Conservation (phyloP, 345 rosid genomes). For the Nasturtium officinale region DNA sequence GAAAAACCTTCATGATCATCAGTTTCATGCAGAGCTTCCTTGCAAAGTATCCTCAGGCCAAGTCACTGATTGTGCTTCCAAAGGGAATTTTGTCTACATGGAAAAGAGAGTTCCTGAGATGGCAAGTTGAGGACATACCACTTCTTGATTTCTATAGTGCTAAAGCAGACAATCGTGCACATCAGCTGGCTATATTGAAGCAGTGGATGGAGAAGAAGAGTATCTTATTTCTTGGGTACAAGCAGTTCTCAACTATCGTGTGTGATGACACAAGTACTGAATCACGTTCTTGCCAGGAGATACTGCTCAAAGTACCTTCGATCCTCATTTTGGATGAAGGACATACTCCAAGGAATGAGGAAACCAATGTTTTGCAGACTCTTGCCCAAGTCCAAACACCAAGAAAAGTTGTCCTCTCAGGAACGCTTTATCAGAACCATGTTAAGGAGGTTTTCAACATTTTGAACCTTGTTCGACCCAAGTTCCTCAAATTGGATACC, state of each 20-base stretch:
- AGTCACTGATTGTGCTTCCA: constrained; percentile 88
- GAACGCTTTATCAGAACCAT: constrained; percentile 94
- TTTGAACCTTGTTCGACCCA: constrained; percentile 86
- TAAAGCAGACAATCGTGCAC: constrained; percentile 79
- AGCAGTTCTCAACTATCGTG: constrained; percentile 84
- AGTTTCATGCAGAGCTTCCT: constrained; percentile 95
- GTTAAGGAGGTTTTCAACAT: constrained; percentile 91
- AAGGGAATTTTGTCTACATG: constrained; percentile 86
- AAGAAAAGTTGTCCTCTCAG: constrained; percentile 88
- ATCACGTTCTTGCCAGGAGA: constrained; percentile 67
- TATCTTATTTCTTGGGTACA: constrained; percentile 89
- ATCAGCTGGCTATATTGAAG: constrained; percentile 70
- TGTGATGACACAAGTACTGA: constrained; percentile 53
- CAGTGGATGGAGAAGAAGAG: constrained; percentile 84
- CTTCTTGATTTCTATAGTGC: constrained; percentile 74
- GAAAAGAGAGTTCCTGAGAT: constrained; percentile 81
- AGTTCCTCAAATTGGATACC: constrained; percentile 65
- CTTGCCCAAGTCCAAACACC: constrained; percentile 85
- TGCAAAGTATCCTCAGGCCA: constrained; percentile 84
- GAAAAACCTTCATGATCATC: constrained; percentile 94
- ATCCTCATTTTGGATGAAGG: constrained; percentile 94
- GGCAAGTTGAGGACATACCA: constrained; percentile 92
- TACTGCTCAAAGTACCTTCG: constrained; percentile 71
- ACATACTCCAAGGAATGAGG: constrained; percentile 93
- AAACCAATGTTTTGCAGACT: constrained; percentile 78